Evolutionary conservation across 352 stramenopile genomes (phyloP), one percentile per base, ranked within the genome.

Genomic region (Discostella stelligera): DNA sequence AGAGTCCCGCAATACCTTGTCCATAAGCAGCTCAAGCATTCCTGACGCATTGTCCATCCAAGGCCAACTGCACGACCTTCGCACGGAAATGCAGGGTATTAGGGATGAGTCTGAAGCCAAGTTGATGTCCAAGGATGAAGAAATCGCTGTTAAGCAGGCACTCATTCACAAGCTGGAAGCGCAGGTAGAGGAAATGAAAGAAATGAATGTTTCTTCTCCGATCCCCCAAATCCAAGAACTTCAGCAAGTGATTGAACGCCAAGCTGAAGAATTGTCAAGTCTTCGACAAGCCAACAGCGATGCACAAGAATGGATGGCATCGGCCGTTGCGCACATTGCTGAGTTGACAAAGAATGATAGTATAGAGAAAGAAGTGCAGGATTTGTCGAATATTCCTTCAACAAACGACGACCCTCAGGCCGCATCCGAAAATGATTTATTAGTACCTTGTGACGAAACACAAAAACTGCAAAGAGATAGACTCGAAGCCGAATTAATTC

Each of bases 231-330:
- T 66, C 4, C 72, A 87, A 71, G 74, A 84, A 61, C 70, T 88
- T 20, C 59, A 49, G n/a, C 68, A 66, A 55, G 18, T 23, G 44
- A 27, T 48, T 41, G 61, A 64, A 18, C 21, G 32, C 44, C 61
- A 77, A 27, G 71, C 80, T 23, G 63, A 75, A 49, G 83, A 91
- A 70, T 78, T 91, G 41, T 68, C 68, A 54, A 80, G 77, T 62
- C 74, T 93, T 27, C 46, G 60, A 64, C 37, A 66, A 10, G 74
- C 78, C 4, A 90, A 91, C 44, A 68, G 88, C 37, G 75, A 80
- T 54, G 84, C 85, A 25, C 79, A 91, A 66, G 80, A 89, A 71
- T 90, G 84, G 85, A 91, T 93, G 80, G 76, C 53, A 25, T 89
- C 87, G 30, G 85, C 87, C 54, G 78, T 90, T 14, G 77, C 82